Base-by-base conservation (phyloP, 1,139 yeast genomes). In the Tardiomyces digboiensis region DNA sequence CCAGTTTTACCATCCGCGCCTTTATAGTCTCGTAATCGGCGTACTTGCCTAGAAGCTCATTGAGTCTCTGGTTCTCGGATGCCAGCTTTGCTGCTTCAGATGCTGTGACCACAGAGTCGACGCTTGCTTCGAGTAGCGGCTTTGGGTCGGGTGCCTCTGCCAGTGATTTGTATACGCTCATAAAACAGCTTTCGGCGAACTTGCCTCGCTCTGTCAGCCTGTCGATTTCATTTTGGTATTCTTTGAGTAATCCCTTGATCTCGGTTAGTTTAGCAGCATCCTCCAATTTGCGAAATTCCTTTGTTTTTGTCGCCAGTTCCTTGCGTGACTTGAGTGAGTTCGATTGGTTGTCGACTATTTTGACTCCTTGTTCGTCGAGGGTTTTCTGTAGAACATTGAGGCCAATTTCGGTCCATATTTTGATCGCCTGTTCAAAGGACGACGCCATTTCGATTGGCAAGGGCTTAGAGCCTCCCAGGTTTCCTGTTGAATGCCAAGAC, bases 141-240 rank as follows among this genome's bases (percentile, higher is more conserved):
- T 74, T 75, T 2, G 97, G 97, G 64, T 91, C 97, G 0, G 97
- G 97, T 0, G 95, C 91, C 58, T 89, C 96, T 2, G 88, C 86
- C 13, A 91, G 67, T 21, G 77, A 68, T 47, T 88, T 71, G 66
- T 89, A 89, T 21, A 86, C 69, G 19, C 80, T 80, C 62, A 88
- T 76, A 57, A 91, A 82, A 41, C 79, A 72, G 33, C 72, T 70
- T 58, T 91, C 97, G 1, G 85, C 79, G 42, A 65, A 70, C 58
- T 88, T 87, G 50, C 86, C 79, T 53, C 91, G 78, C 53, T 76
- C 78, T 2, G 97, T 86, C 51, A 91, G 69, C 39, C 72, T 68
- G 60, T 91, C 98, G 55, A 91, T 84, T 60, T 88, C 97, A 48
- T 80, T 75, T 61, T 91, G 98, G 60, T 91, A 91, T 39, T 78